phyloP scores from a whole-genome alignment of 1,139 yeast species.

The Pneumocystis carinii region DNA sequence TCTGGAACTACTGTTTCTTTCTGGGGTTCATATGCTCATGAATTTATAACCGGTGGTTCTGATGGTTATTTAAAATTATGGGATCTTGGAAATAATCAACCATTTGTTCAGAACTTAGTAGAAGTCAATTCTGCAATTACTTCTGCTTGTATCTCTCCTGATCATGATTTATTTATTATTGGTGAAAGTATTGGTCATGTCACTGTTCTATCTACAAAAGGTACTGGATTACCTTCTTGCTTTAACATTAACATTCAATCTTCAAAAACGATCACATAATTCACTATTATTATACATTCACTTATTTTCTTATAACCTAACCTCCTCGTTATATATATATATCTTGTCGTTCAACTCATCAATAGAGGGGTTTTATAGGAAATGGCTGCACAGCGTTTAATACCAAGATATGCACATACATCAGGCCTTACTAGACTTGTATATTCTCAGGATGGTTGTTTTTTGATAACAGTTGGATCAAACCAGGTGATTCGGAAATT shows the following conservation, averaged over 20 bases:
- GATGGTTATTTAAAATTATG: slow-evolving; percentile 7
- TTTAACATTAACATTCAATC: background rate
- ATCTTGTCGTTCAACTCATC: background rate
- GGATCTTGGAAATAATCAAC: slow-evolving; percentile 2
- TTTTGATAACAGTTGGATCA: slow-evolving; percentile 25
- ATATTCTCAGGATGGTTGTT: slow-evolving; percentile 24
- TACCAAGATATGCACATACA: slow-evolving; percentile 24
- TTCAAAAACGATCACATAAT: too few species aligned
- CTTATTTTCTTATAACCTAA: background rate
- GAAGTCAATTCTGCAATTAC: slow-evolving; percentile 6
- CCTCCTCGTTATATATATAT: background rate
- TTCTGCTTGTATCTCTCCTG: slow-evolving; percentile 5
- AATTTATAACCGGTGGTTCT: slow-evolving; percentile 7
- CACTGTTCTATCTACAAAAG: background rate
- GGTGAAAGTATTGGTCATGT: slow-evolving; percentile 3
- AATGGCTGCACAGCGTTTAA: background rate
- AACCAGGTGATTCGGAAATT: slow-evolving; percentile 26
- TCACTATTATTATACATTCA: background rate
- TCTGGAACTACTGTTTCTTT: slow-evolving; percentile 6
- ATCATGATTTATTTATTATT: slow-evolving; percentile 1
- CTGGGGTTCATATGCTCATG: slow-evolving; percentile 2
- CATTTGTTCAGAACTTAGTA: slow-evolving; percentile 3
- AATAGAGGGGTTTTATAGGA: background rate
- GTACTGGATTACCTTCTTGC: background rate
- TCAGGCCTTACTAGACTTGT: slow-evolving; percentile 25